A percentile compares a stretch with the other conserved stretches of the same genome.
These are phyloP conservation scores for Solanum chiquidenum DNA, from an alignment of 257 asterid genomes.

Conservation along the genomic window DNA sequence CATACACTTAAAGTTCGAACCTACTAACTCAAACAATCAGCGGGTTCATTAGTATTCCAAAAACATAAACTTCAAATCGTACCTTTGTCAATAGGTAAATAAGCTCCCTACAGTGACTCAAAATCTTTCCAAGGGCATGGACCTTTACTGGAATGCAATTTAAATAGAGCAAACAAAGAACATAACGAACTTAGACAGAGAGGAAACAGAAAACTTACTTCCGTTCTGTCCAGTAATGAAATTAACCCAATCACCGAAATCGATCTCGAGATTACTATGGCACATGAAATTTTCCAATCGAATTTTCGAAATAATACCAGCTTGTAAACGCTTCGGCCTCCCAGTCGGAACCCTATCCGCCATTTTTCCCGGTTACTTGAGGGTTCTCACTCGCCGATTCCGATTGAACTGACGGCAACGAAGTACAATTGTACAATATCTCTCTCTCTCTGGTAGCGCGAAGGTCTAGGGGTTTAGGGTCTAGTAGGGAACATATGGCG, in stretches of 20 bases:
- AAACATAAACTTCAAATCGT: not conserved
- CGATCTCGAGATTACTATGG: conserved; percentile 74
- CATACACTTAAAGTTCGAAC: not conserved
- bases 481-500: not conserved
- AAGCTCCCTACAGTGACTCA: not conserved
- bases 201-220: conserved; percentile 32
- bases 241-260: conserved; percentile 65
- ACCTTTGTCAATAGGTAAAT: not conserved
- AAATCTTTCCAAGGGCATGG: not conserved
- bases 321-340: conserved; percentile 27
- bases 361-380: not conserved
- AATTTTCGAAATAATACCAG: conserved; percentile 70
- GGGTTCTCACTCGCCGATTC: not conserved
- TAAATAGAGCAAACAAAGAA: not conserved
- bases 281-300: conserved; percentile 90
- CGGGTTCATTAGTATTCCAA: not conserved
- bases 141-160: not conserved
- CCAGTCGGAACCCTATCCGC: conserved; percentile 29
- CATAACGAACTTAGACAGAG: not conserved
- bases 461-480: not conserved
- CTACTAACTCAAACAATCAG: not conserved
- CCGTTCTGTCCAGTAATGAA: conserved; percentile 97
- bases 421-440: not conserved
- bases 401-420: not conserved
- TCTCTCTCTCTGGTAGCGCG: not conserved